Evolutionary conservation across 1,139 yeast species (phyloP).

Genomic region (Spathaspora sp.): DNA sequence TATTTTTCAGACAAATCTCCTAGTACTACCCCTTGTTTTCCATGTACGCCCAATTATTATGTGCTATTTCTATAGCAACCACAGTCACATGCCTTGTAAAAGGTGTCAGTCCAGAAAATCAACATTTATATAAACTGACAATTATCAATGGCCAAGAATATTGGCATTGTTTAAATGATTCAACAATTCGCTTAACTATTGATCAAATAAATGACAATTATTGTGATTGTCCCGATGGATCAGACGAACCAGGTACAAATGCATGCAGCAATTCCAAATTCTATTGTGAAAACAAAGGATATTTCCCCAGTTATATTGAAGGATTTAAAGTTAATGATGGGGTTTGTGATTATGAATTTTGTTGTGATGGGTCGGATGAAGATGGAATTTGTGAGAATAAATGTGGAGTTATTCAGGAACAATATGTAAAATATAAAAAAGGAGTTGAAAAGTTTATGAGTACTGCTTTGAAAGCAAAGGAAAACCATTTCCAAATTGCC

Average conservation of each 20-base stretch:
- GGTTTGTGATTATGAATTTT: slow-evolving; percentile 80
- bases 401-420: slow-evolving; percentile 50
- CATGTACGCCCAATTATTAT: neutral
- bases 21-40: neutral
- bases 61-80: neutral
- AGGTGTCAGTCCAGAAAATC: slow-evolving; percentile 40
- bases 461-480: slow-evolving; percentile 24
- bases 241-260: slow-evolving; percentile 94
- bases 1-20: neutral
- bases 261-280: slow-evolving; percentile 63
- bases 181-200: slow-evolving; percentile 57
- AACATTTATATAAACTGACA: slow-evolving; percentile 54
- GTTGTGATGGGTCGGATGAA: slow-evolving; percentile 98
- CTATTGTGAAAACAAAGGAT: slow-evolving; percentile 80
- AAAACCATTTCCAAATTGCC: slow-evolving; percentile 26
- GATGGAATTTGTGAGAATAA: slow-evolving; percentile 52
- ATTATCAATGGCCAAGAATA: slow-evolving; percentile 33
- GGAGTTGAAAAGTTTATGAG: slow-evolving; percentile 17
- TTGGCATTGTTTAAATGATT: slow-evolving; percentile 72
- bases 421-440: slow-evolving; percentile 24
- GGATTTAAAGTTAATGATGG: slow-evolving; percentile 80
- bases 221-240: slow-evolving; percentile 98
- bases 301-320: slow-evolving; percentile 54
- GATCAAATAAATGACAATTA: slow-evolving; percentile 80
- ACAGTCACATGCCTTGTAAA: slow-evolving; percentile 9